Base-by-base conservation (phyloP, 352 stramenopile genomes). In the Stephanocyclus meneghinianus region DNA sequence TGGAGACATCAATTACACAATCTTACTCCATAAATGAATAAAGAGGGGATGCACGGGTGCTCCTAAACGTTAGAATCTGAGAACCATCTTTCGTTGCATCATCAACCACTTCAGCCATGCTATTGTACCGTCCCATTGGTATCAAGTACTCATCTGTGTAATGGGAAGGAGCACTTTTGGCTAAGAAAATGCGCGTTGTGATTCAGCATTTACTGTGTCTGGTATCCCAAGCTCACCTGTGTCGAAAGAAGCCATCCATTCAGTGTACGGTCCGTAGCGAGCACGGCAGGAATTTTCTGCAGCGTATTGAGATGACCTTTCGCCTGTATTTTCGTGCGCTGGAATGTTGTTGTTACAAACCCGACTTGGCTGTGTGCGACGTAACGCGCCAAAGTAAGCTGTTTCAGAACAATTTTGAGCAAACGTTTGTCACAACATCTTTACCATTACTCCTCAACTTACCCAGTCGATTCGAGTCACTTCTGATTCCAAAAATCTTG, bases 1-100 rank as follows among this genome's bases (percentile, higher is more conserved):
- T 62, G 15, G 21, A 26, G 21, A 26, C 21, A 26, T 1, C 21
- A 1, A 1, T 1, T 0, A 26, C 21, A 67, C 13, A 62, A 64
- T 61, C 74, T 81, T 29, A 81, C 74, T 83, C 70, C 76, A 79
- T 83, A 26, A 62, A 79, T 40, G 63, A 63, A 51, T 59, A 18
- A 29, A 76, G 60, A 44, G 77, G 77, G 63, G 47, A n/a, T 40
- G 81, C 83, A 30, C 84, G 64, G 2, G 84, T 84, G 35, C 73
- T 86, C 40, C 50, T 72, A 68, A 91, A 91, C 3, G 71, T 84
- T 26, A 90, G 59, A 71, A 91, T 87, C n/a, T 89, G 78, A 18
- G 74, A 78, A 15, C 76, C 76, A 40, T 47, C 32, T 13, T 76
- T 64, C 55, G 67, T 72, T 18, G 78, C 81, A 64, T 90, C 60